Conservation (phyloP, 2,329 filamentous ascomycete genomes). For the Ophiognomonia clavigignenti-juglandacearum region DNA sequence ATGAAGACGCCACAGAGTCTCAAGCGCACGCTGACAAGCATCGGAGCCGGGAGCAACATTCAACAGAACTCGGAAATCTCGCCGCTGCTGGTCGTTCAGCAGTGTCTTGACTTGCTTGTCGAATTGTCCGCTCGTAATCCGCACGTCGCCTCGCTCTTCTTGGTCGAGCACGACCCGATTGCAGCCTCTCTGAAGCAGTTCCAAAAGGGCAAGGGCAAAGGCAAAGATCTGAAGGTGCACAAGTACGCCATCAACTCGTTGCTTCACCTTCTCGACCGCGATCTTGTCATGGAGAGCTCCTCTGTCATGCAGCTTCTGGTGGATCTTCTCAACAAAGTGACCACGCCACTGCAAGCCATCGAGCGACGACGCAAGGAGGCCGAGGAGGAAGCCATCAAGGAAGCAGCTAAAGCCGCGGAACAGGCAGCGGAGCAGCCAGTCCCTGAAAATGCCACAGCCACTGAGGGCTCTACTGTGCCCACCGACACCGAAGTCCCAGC, state of each 20-base stretch:
- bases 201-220: constrained; percentile 78
- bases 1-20: constrained; percentile 74
- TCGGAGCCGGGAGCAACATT: constrained; percentile 37
- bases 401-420: constrained; percentile 22
- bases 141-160: constrained; percentile 85
- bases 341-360: constrained; percentile 74
- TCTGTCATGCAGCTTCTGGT: constrained; percentile 92
- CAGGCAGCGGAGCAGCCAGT: constrained; percentile 20
- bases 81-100: constrained; percentile 90
- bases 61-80: constrained; percentile 80
- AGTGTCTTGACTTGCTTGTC: constrained; percentile 81
- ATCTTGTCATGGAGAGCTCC: constrained; percentile 95
- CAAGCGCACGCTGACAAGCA: constrained; percentile 68
- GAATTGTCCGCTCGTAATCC: constrained; percentile 80
- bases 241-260: constrained; percentile 92
- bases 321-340: constrained; percentile 81
- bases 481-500: constrained; percentile 22
- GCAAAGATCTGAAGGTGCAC: constrained; percentile 75
- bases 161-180: constrained; percentile 83
- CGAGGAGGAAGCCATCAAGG: constrained; percentile 47
- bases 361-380: constrained; percentile 79
- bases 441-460: constrained; percentile 17
- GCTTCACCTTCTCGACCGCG: constrained; percentile 82
- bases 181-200: constrained; percentile 71
- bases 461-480: constrained; percentile 7